Evolutionary conservation across 1,284 basidiomycete species (phyloP), one percentile per base, ranked within the genome.

Genomic region (Lignosus rhinocerotis): DNA sequence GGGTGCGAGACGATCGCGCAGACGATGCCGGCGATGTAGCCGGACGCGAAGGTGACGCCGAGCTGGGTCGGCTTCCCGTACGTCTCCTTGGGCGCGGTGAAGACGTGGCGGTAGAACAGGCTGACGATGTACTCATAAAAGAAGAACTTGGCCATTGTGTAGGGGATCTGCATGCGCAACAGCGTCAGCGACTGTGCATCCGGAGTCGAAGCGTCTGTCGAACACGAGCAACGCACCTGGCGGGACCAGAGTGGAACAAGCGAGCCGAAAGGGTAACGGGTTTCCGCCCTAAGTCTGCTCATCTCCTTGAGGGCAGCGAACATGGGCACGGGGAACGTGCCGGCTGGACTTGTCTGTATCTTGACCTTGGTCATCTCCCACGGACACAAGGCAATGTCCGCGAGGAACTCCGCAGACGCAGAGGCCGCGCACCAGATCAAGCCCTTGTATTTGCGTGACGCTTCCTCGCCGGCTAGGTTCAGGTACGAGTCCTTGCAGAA

Each of bases 341-440:
- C 90, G 45, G 66, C 77, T 48, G 82, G 76, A 65, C 84, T 87
- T 32, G 90, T 92, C 76, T 92, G 90, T 66, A 92, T 90, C 78
- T 89, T 90, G 80, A 92, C 88, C 76, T 92, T 92, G 72, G 86
- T 87, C 90, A 92, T 92, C 73, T 92, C 90, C 38, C 91, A 74
- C 55, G 89, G 90, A 76, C 89, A 92, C 54, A 92, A 85, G 38
- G 88, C 89, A 66, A 96, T 88, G 69, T 97, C 94, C 66, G 96
- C 96, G 75, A 98, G 94, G 78, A 96, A 88, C 73, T 97, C 95
- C 54, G 95, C 94, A 49, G 93, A 93, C 58, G 92, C 92, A 34
- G 96, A 96, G 69, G 91, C 93, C 46, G 87, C 93, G 64, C 97
- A 87, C 90, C 96, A 98, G 78, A 99, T 94, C 59, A 84, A 84